Conservation (phyloP, 2,329 filamentous ascomycete species). For the Verticillium albo-atrum region DNA sequence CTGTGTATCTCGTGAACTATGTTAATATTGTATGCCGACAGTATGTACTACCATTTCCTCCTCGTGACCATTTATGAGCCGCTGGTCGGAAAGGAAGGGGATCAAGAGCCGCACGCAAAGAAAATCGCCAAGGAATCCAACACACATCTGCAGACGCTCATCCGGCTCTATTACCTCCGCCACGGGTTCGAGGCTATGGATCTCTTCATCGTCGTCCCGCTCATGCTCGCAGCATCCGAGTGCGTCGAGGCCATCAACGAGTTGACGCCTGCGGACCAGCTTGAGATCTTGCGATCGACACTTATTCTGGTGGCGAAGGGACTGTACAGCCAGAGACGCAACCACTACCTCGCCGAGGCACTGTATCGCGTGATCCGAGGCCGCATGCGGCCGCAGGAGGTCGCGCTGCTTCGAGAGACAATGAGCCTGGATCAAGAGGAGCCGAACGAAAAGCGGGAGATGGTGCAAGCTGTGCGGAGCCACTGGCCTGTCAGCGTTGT, state of each 20-base stretch:
- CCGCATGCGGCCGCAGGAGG: conserved; percentile 24
- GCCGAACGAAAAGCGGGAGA: conserved; percentile 9
- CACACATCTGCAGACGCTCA: conserved; percentile 12
- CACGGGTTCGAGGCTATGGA: conserved; percentile 21
- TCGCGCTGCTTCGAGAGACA: conserved; percentile 3
- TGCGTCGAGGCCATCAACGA: conserved; percentile 19
- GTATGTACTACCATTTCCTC: no score
- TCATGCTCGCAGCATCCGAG: conserved; percentile 22
- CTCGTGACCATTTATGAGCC: no score
- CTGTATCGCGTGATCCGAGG: conserved; percentile 27
- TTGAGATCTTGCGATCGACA: conserved; percentile 23
- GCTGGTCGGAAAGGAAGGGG: no score
- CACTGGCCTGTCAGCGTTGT: conserved; percentile 25
- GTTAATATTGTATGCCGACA: no score
- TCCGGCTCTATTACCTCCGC: conserved; percentile 24
- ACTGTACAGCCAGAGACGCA: conserved; percentile 24
- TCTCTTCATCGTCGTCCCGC: conserved; percentile 22
- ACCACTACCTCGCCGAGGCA: conserved; percentile 26
- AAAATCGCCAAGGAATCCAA: no score
- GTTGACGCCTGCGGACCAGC: conserved; percentile 1
- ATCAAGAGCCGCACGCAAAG: no score
- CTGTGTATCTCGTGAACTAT: no score
- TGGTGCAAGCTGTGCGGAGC: conserved; percentile 20
- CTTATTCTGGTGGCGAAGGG: conserved; percentile 29
- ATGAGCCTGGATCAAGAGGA: conserved; percentile 15